Base-by-base conservation (phyloP, 1,284 basidiomycete species). In the Papiliotrema nemorosa region DNA sequence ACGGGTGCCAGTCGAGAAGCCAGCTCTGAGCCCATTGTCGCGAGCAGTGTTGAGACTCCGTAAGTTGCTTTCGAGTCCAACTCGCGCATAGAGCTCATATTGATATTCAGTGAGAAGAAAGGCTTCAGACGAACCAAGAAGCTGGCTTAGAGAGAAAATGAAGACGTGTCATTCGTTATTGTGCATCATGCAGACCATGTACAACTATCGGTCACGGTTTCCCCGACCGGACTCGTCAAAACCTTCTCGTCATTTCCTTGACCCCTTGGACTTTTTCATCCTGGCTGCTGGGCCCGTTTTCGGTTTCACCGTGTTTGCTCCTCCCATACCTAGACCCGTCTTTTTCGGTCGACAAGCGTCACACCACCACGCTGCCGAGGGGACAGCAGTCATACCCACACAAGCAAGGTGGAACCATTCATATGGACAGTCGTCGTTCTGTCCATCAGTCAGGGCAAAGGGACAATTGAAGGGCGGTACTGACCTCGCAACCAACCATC, bases 391-490 rank as follows among this genome's bases (percentile, higher is more conserved):
- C 25, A 75, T 52, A 18, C 69, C 72, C 2, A 60, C 47, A 47
- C 74, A 76, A 3, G 53, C 43, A 13, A 74, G 64, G 47, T 76
- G 74, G 60, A 74, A 76, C 76, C 78, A 79, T 56, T 78, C 77
- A 47, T 72, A 54, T 1, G 72, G 68, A 54, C 78, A 79, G 46
- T 79, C 77, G 20, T 78, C 76, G 62, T 79, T 78, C 64, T 79
- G 69, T 6, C n/a, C 25, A n/a, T n/a, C n/a, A n/a, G n/a, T 44
- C 31, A 41, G n/a, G n/a, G 45, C 29, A 34, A 18, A 38, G 22
- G 26, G 6, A 25, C 16, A 37, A 4, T 25, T 31, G 16, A 29
- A 26, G 7, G 20, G 24, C 13, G 13, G 2, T 22, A 62, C 67
- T 60, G 37, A 72, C 71, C 45, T 74, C 73, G 49, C 74, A 74